phyloP scores from a whole-genome alignment of 768 basidiomycete genomes.

The Mycena capillaripes region DNA sequence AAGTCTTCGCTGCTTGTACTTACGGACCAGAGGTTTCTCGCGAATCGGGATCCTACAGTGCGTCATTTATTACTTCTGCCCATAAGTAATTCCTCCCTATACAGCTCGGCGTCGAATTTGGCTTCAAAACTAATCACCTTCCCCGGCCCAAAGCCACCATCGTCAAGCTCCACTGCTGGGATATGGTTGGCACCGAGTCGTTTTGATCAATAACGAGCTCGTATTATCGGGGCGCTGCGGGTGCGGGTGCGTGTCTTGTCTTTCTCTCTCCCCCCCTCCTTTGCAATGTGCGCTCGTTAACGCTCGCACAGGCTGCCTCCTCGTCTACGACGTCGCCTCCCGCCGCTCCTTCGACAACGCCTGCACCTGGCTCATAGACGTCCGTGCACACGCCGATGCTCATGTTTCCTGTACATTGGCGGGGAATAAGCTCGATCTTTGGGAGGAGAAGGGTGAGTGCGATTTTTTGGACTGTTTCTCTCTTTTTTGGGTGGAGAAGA shows the following conservation, averaged over 20 bases:
- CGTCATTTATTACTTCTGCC: conserved; percentile 48
- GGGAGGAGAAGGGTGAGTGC: too few species aligned
- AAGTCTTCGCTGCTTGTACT: conserved; percentile 91
- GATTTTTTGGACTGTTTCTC: too few species aligned
- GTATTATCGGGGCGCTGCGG: conserved; percentile 90
- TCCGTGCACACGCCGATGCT: conserved; percentile 43
- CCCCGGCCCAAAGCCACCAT: conserved; percentile 83
- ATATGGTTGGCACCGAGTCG: conserved; percentile 92
- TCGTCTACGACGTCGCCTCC: too few species aligned
- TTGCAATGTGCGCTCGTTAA: too few species aligned
- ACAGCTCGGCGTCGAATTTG: conserved; percentile 96
- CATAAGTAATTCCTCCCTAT: too few species aligned
- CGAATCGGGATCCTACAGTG: conserved; percentile 90
- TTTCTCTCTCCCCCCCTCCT: too few species aligned
- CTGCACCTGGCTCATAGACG: conserved; percentile 87
- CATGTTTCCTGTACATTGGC: too few species aligned
- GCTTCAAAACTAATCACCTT: conserved; percentile 88
- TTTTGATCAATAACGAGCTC: conserved; percentile 90
- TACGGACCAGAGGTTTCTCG: conserved; percentile 90
- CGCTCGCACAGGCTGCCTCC: conserved; percentile 62
- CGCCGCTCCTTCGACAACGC: conserved; percentile 76
- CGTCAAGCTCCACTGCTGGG: conserved; percentile 90
- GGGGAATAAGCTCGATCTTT: too few species aligned
- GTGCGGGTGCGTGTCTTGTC: conserved; percentile 1
- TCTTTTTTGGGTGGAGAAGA: too few species aligned